These are phyloP conservation scores for Pachyrhizus erosus DNA, from an alignment of 306 rosid genomes.

Conservation along the genomic window DNA sequence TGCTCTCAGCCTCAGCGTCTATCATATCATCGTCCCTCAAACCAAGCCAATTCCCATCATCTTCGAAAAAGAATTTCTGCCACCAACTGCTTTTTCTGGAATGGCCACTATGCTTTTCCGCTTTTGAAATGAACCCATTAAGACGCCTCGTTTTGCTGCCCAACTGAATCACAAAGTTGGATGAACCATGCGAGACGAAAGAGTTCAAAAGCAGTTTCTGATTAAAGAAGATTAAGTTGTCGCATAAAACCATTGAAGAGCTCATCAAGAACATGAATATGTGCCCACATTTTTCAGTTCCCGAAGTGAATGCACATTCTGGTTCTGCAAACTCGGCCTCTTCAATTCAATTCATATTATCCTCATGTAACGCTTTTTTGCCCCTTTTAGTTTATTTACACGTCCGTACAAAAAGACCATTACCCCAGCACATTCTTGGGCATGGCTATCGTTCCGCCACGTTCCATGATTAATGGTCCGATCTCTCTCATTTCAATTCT, in stretches of 20 bases:
- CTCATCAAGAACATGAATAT: slow-evolving; percentile 60
- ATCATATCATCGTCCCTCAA: slow-evolving; percentile 76
- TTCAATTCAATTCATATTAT: background rate
- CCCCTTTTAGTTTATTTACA: background rate
- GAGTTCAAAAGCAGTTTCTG: slow-evolving; percentile 39
- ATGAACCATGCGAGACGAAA: slow-evolving; percentile 43
- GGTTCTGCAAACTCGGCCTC: slow-evolving; percentile 4
- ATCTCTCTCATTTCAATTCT: background rate
- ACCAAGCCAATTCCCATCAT: slow-evolving; percentile 88
- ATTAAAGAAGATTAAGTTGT: slow-evolving; percentile 51
- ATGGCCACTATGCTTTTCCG: slow-evolving; percentile 49
- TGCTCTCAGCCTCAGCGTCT: slow-evolving; percentile 43
- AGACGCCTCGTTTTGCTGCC: slow-evolving; percentile 46
- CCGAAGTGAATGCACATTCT: slow-evolving; percentile 43
- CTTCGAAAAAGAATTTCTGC: slow-evolving; percentile 74
- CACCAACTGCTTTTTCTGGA: slow-evolving; percentile 75
- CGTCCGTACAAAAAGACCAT: background rate
- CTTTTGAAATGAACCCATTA: slow-evolving; percentile 56
- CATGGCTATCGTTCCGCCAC: slow-evolving; percentile 45
- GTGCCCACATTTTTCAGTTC: slow-evolving; percentile 66
- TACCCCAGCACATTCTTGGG: background rate
- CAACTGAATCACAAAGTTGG: slow-evolving; percentile 40
- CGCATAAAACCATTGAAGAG: slow-evolving; percentile 62
- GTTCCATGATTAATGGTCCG: slow-evolving; percentile 1
- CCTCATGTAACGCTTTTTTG: slow-evolving; percentile 1